These are phyloP conservation scores for Metarhizium robertsii DNA, from an alignment of 2,329 filamentous ascomycete genomes.

Conservation along the genomic window DNA sequence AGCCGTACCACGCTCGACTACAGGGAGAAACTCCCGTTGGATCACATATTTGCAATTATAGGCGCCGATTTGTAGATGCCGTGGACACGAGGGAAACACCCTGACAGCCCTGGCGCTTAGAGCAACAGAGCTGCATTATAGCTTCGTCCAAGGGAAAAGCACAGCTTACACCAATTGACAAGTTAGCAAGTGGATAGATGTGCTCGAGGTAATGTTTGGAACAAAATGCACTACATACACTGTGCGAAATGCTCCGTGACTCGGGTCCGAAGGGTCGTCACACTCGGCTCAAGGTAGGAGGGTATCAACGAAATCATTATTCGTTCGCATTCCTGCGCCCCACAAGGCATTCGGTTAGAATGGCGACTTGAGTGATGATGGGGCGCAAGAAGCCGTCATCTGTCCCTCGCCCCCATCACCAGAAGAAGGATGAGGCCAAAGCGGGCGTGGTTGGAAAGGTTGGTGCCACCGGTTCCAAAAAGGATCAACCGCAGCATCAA, in stretches of 20 bases:
- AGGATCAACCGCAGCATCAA: not conserved
- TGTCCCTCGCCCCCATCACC: not conserved
- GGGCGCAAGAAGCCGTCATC: not conserved
- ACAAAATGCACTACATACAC: not conserved
- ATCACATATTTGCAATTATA: not conserved
- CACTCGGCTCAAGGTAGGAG: conserved; percentile 3
- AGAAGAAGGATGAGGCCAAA: not conserved
- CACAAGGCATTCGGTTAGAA: not conserved
- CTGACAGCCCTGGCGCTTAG: not conserved
- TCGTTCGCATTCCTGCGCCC: not conserved
- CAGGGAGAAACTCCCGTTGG: not conserved
- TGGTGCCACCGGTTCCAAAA: not conserved
- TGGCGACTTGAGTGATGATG: not conserved
- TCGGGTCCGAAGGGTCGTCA: conserved; percentile 5
- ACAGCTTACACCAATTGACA: not conserved
- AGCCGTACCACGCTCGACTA: not conserved
- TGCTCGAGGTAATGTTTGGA: not conserved
- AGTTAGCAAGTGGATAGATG: not conserved
- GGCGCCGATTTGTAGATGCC: not conserved
- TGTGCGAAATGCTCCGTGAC: not conserved
- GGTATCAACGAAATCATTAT: not conserved
- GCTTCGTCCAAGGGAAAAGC: not conserved
- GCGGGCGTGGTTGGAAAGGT: not conserved
- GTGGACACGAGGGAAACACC: not conserved
- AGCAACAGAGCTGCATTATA: not conserved